phyloP scores from a whole-genome alignment of 371 early-diverging fungal genomes.

The Dipsacomyces acuminosporus region DNA sequence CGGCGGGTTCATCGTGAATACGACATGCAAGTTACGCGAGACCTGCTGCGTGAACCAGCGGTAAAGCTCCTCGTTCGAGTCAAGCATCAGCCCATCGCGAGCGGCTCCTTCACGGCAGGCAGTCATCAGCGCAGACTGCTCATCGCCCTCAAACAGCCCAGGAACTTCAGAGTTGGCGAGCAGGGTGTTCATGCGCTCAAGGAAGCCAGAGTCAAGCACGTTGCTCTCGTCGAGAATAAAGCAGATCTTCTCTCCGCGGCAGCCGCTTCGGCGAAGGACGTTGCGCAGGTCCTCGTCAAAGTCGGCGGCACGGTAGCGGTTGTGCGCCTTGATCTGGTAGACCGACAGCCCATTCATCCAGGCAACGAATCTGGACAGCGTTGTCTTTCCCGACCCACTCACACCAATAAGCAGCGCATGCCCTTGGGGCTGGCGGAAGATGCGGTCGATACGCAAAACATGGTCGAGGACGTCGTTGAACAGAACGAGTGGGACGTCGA shows the following conservation, averaged over 20 bases:
- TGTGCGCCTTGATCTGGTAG: slow-evolving; percentile 95
- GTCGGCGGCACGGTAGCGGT: slow-evolving; percentile 91
- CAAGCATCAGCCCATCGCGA: slow-evolving; percentile 89
- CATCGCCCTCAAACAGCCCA: slow-evolving; percentile 98
- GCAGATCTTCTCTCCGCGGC: slow-evolving; percentile 96
- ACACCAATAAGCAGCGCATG: slow-evolving; percentile 97
- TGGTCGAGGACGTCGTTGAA: slow-evolving; percentile 98
- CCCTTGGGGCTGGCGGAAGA: slow-evolving; percentile 96
- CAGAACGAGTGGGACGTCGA: slow-evolving; percentile 92
- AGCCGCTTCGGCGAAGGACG: slow-evolving; percentile 89
- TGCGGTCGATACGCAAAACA: slow-evolving; percentile 96
- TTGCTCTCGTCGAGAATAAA: slow-evolving; percentile 98
- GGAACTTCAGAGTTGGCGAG: slow-evolving; percentile 98
- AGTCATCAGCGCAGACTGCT: slow-evolving; percentile 90
- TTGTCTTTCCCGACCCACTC: slow-evolving; percentile 95
- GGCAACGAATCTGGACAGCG: slow-evolving; percentile 94
- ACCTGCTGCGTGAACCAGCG: slow-evolving; percentile 97
- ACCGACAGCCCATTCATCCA: slow-evolving; percentile 99
- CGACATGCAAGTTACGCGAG: slow-evolving; percentile 94
- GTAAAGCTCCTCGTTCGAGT: slow-evolving; percentile 92
- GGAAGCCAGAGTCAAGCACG: slow-evolving; percentile 91
- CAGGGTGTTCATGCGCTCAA: slow-evolving; percentile 98
- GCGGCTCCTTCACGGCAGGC: slow-evolving; percentile 93
- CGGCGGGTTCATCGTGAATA: slow-evolving; percentile 99
- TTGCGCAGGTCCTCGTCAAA: slow-evolving; percentile 96